Evolutionary conservation across 2,329 filamentous ascomycete genomes (phyloP), one percentile per base, ranked within the genome.

Genomic region (Parafenestella ontariensis): DNA sequence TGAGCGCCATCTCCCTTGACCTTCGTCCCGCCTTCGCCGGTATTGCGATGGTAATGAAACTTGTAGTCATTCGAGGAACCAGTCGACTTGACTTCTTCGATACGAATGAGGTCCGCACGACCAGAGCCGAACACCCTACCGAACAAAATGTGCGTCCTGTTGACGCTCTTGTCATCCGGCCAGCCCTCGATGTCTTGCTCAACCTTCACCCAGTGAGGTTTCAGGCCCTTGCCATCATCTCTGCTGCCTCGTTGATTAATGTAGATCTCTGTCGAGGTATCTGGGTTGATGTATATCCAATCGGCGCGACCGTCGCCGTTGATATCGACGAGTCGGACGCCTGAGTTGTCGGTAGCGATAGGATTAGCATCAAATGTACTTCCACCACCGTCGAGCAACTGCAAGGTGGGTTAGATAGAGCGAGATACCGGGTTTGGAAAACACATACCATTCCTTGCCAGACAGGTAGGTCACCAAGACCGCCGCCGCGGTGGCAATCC

Each of bases 1-100:
- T 55, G 49, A 20, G 61, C 60, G 1, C 72, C 71, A 49, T 74
- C 72, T 1, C 62, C 68, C 52, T 61, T 62, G 8, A 60, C 44
- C 17, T 61, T 53, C 11, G 33, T 65, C n/a, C 56, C 62, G 46
- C 64, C 69, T 1, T 5, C 15, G 9, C 68, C 70, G 2, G 46
- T 62, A 46, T 69, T 71, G 40, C 63, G 49, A 54, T 65, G 62
- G 9, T 61, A 41, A 10, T 57, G 34, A 28, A 67, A 54, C 3
- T 52, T 23, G 37, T 58, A 61, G 15, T n/a, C n/a, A n/a, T n/a
- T 43, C 29, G n/a, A 34, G n/a, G 31, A 39, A 52, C 51, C 53
- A 54, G 23, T 26, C 29, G 6, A 40, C 37, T 49, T 34, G 42
- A n/a, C n/a, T n/a, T n/a, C n/a, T 13, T 68, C 55, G 15, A 64